Evolutionary conservation across 2,329 filamentous ascomycete genomes (phyloP), one percentile per base, ranked within the genome.

Genomic region (Nothophoma quercina): DNA sequence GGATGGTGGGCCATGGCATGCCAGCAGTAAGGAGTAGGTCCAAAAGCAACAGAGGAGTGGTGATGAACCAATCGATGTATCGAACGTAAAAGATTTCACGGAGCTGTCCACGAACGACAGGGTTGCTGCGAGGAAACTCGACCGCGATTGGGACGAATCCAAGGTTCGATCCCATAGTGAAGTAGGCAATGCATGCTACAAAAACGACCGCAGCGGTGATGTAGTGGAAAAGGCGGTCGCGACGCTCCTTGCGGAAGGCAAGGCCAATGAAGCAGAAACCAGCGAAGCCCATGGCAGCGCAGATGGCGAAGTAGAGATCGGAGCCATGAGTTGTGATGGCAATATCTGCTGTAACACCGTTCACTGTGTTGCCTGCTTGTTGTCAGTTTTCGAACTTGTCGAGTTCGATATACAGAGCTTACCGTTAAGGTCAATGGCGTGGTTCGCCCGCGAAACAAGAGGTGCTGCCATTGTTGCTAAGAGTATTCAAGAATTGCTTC

Each of bases 71-170:
- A 62, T 87, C 85, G 55, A 88, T 83, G 70, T 88, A 88, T 34
- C 86, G 79, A 30, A 85, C 85, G 59, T 87, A 88, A 72, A 86
- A 88, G 65, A 89, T 83, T 66, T 87, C 82, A 33, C 88, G 82
- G 40, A 81, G 83, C 1, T 73, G 68, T 5, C 83, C 84, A 2
- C 71, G 56, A 2, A 83, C 78, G 5, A 78, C 75, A 12, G 75
- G 71, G 45, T 76, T 68, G 51, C 54, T 72, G 43, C 79, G 77
- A 1, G 71, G 73, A 59, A 83, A 89, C 64, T 90, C 82, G 30
- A 86, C 85, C n/a, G 76, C 65, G 60, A 88, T 86, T 0, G 85
- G 82, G 2, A 82, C 81, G 70, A 83, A 86, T 26, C 86, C 86
- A 1, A 89, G 75, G 63, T 87, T 85, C 8, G 84, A 83, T n/a